Evolutionary conservation across 2,329 filamentous ascomycete genomes (phyloP), one percentile per base, ranked within the genome.

Genomic region (Alternaria tenuissima): DNA sequence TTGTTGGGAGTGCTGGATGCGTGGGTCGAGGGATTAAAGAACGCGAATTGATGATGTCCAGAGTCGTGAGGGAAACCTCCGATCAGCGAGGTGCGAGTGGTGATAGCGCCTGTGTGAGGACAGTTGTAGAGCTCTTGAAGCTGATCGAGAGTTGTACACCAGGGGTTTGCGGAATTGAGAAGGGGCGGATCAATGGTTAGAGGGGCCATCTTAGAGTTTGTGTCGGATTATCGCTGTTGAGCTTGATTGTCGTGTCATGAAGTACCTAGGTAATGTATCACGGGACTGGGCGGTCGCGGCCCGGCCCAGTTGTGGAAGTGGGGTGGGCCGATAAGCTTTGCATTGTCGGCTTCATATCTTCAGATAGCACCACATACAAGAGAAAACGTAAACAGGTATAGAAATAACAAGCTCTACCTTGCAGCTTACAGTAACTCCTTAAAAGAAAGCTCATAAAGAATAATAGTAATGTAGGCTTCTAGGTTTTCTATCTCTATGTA

Each of bases 161-260:
- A 93, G 0, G 91, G 91, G 51, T 87, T 89, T 30, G 91, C 87
- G 0, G 90, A 91, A 78, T 94, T 94, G 65, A 93, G 81, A 7
- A 94, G 81, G 0, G 90, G 89, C 0, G 89, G 90, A 43, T 81
- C 68, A 61, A 93, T 87, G 7, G 66, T 52, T 9, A 90, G 78
- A 9, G 78, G 61, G 41, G 66, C 70, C 73, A 76, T 73, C 12
- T 39, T 57, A 8, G 16, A n/a, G 16, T 3, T 39, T 32, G 24
- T 16, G 32, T 36, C 14, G 14, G 12, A 12, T 36, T 16, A 14
- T 14, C 14, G 32, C 12, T 14, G 12, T 16, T 14, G 32, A 36
- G 32, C 32, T 14, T 16, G 11, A 36, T 14, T 14, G 32, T 36
- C 14, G 14, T 36, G 32, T 6, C 5, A 12, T 4, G 12, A 36